Evolutionary conservation across 768 basidiomycete species (phyloP).

Genomic region (Cyathus striatus): DNA sequence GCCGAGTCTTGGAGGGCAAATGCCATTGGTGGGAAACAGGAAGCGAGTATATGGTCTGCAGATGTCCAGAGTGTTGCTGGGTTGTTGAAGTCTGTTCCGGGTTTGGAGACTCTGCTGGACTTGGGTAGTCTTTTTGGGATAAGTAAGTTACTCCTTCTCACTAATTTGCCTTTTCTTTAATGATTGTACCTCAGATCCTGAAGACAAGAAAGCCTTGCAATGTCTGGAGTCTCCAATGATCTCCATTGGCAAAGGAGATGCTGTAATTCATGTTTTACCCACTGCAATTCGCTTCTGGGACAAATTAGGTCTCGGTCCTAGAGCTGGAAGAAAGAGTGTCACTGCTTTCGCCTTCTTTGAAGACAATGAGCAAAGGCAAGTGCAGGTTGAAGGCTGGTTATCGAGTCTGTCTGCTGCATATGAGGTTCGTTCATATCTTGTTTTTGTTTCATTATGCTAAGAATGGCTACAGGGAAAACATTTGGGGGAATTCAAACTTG

Average conservation of each 20-base stretch:
- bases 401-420: constrained; percentile 47
- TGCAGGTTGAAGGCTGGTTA: constrained; percentile 58
- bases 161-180: constrained; percentile 1
- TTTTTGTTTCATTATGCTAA: no score
- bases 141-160: constrained; percentile 15
- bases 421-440: constrained; percentile 48
- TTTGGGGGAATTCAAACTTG: constrained; percentile 52
- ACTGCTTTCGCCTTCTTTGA: constrained; percentile 68
- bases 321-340: constrained; percentile 67
- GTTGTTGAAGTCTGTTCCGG: constrained; percentile 34
- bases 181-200: constrained; percentile 1
- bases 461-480: constrained; percentile 56
- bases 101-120: constrained; percentile 34
- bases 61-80: constrained; percentile 44
- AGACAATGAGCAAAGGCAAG: constrained; percentile 39
- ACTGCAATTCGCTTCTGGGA: constrained; percentile 81
- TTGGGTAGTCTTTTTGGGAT: constrained; percentile 38
- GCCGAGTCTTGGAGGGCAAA: constrained; percentile 58
- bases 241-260: constrained; percentile 61
- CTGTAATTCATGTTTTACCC: constrained; percentile 64
- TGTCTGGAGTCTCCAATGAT: constrained; percentile 52
- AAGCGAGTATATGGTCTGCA: constrained; percentile 47
- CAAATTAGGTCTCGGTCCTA: constrained; percentile 71
- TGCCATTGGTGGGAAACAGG: constrained; percentile 15
- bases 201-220: constrained; percentile 11